A percentile compares a stretch with the other conserved stretches of the same genome.
These are phyloP conservation scores for Malus hybrid DNA, from an alignment of 331 rosid genomes.

Conservation along the genomic window DNA sequence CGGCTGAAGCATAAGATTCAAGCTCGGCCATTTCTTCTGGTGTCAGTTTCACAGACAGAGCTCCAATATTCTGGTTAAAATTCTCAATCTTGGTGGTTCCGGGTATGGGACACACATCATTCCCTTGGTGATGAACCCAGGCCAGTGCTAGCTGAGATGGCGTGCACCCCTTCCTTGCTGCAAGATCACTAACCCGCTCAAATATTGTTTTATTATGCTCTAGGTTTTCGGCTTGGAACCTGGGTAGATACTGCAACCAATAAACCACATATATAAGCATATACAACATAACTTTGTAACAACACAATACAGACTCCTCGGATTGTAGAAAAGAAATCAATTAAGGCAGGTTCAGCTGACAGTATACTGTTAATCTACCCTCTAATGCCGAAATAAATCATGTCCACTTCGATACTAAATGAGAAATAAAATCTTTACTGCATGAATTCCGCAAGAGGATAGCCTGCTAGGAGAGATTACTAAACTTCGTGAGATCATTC, in stretches of 20 bases:
- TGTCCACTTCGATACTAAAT: not conserved
- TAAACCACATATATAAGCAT: not conserved
- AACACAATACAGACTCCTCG: not conserved
- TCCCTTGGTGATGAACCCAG: slow-evolving; percentile 54
- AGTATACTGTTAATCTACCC: not conserved
- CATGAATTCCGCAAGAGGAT: not conserved
- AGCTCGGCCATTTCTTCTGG: slow-evolving; percentile 41
- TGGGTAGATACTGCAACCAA: slow-evolving; percentile 29
- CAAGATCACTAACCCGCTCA: slow-evolving; percentile 39
- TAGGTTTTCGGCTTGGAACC: slow-evolving; percentile 39
- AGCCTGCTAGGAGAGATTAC: not conserved
- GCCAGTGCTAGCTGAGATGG: slow-evolving; percentile 61
- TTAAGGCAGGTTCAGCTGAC: not conserved
- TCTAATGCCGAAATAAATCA: not conserved
- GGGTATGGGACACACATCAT: slow-evolving; percentile 21
- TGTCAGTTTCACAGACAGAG: slow-evolving; percentile 39
- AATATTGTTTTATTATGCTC: slow-evolving; percentile 40
- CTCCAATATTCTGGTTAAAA: slow-evolving; percentile 38
- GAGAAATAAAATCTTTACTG: too few species aligned
- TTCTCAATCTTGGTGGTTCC: slow-evolving; percentile 54
- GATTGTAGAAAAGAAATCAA: not conserved
- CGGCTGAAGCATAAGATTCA: slow-evolving; percentile 14
- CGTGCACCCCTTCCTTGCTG: slow-evolving; percentile 51
- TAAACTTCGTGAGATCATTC: not conserved
- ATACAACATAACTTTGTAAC: not conserved